These are phyloP conservation scores for Flaveria sonorensis DNA, from an alignment of 129 eudicot genomes.

Conservation along the genomic window DNA sequence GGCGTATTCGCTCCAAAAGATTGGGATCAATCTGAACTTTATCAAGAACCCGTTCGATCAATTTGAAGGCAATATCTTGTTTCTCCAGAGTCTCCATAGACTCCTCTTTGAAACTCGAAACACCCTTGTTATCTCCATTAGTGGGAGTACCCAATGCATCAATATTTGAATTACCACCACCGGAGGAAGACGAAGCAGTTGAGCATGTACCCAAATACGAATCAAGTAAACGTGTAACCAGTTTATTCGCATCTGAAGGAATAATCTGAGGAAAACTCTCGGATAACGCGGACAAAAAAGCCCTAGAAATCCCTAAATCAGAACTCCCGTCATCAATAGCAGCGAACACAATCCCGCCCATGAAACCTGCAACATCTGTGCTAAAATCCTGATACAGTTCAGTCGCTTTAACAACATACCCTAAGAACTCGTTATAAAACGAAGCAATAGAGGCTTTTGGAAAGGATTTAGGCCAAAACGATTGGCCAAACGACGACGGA, in stretches of 20 bases:
- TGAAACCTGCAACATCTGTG: conserved; percentile 61
- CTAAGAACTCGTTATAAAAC: conserved; percentile 60
- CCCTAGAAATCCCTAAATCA: conserved; percentile 54
- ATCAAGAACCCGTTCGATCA: conserved; percentile 63
- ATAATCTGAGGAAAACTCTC: conserved; percentile 63
- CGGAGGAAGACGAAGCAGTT: conserved; percentile 52
- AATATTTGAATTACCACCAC: conserved; percentile 37
- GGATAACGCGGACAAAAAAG: conserved; percentile 64
- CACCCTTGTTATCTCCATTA: conserved; percentile 39
- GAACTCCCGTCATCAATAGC: conserved; percentile 39
- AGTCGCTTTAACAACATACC: conserved; percentile 54
- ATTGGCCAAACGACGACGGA: conserved; percentile 56
- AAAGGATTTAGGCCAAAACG: conserved; percentile 89
- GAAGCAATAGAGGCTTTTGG: conserved; percentile 42
- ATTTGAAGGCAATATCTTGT: conserved; percentile 72
- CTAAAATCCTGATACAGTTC: conserved; percentile 56
- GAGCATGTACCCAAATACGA: conserved; percentile 38
- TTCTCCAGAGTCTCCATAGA: conserved; percentile 71
- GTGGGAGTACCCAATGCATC: conserved; percentile 39
- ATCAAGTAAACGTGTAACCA: conserved; percentile 60
- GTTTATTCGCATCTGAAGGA: conserved; percentile 61
- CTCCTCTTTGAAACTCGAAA: conserved; percentile 60
- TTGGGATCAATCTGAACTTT: conserved; percentile 59
- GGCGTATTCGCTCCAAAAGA: conserved; percentile 73
- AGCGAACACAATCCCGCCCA: conserved; percentile 65